phyloP scores from a whole-genome alignment of 75 land plant genomes.

The Azolla pinnata region DNA sequence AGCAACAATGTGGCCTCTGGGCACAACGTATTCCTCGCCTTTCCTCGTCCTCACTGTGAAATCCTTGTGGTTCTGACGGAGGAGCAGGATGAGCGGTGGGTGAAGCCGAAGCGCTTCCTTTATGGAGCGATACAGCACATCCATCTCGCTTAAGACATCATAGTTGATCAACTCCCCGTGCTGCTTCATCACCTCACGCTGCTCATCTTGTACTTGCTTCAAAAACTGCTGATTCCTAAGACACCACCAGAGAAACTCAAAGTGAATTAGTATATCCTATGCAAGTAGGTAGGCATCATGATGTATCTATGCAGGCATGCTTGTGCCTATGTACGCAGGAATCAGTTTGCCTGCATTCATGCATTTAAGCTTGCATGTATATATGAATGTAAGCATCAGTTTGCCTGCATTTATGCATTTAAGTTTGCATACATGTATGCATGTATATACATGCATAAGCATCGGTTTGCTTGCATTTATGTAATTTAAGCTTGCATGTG shows the following conservation, averaged over 20 bases:
- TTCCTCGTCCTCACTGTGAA: slow-evolving; percentile 69
- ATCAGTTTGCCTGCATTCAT: neutral
- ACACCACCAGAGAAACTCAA: no score
- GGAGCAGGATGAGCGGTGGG: slow-evolving; percentile 84
- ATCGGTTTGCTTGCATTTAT: no score
- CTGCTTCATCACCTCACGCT: slow-evolving; percentile 47
- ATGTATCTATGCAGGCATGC: no score
- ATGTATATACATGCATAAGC: neutral
- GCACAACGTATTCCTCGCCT: slow-evolving; percentile 69
- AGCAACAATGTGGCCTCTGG: slow-evolving; percentile 89
- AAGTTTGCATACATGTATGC: neutral
- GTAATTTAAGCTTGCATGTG: no score
- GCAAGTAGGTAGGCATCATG: no score
- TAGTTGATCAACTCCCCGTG: slow-evolving; percentile 73
- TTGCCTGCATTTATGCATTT: neutral
- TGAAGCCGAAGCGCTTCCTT: slow-evolving; percentile 94
- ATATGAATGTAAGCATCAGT: neutral
- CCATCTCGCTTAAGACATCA: slow-evolving; percentile 85
- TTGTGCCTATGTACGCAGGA: neutral
- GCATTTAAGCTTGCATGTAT: neutral
- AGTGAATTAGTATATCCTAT: no score
- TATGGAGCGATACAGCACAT: slow-evolving; percentile 60
- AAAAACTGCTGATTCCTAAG: slow-evolving; percentile 42
- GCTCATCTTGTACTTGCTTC: slow-evolving; percentile 59
- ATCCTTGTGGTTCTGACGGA: slow-evolving; percentile 75